These are phyloP conservation scores for Rhynchospora breviuscula DNA, from an alignment of 176 grass and related monocot species.

Conservation along the genomic window DNA sequence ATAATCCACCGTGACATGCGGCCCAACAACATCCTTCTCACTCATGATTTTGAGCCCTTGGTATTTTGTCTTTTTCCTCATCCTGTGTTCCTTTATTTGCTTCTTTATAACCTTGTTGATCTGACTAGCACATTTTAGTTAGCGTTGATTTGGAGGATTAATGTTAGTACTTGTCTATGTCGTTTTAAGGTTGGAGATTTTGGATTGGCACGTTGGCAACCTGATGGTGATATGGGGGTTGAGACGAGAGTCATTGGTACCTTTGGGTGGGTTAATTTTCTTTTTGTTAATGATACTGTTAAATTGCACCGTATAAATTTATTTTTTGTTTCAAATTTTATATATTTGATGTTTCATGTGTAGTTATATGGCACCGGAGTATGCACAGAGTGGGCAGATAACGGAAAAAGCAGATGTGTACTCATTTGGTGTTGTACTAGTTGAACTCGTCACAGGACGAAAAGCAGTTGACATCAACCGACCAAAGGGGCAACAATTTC, in stretches of 20 bases:
- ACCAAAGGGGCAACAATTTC: slow-evolving; percentile 93
- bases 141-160: slow-evolving; percentile 10
- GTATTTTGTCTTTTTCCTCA: slow-evolving; percentile 34
- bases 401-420: slow-evolving; percentile 98
- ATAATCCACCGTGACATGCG: slow-evolving; percentile 99
- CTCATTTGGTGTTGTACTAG: slow-evolving; percentile 89
- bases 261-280: slow-evolving; percentile 78
- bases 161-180: slow-evolving; percentile 5
- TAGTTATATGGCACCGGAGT: slow-evolving; percentile 43
- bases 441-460: slow-evolving; percentile 89
- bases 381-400: slow-evolving; percentile 94
- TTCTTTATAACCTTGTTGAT: slow-evolving; percentile 1
- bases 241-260: slow-evolving; percentile 98
- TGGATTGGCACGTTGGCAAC: slow-evolving; percentile 91
- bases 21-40: slow-evolving; percentile 97
- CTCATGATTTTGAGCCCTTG: slow-evolving; percentile 99
- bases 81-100: not conserved
- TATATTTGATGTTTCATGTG: not conserved
- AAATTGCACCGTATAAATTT: not conserved
- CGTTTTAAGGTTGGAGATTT: slow-evolving; percentile 83
- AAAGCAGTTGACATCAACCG: slow-evolving; percentile 95
- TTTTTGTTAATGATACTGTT: not conserved
- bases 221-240: slow-evolving; percentile 89
- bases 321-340: not conserved
- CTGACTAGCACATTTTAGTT: not conserved